Conservation (phyloP, 1,284 basidiomycete species). For the Puccinia coronata region DNA sequence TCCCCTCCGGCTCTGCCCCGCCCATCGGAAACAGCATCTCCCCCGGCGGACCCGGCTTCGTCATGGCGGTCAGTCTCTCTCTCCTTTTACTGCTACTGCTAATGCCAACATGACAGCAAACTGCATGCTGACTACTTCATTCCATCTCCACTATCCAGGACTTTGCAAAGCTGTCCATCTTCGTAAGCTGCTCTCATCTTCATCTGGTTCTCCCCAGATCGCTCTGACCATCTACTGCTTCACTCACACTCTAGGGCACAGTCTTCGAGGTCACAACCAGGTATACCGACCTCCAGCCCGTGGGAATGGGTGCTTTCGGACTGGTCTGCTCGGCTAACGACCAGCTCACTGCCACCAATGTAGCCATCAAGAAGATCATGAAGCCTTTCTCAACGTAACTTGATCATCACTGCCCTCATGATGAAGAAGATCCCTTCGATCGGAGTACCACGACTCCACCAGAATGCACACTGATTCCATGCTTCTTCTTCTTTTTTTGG, state of each 20-base stretch:
- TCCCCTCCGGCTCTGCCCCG: slow-evolving; percentile 46
- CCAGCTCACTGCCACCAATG: slow-evolving; percentile 88
- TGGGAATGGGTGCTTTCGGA: slow-evolving; percentile 98
- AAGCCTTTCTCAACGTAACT: slow-evolving; percentile 82
- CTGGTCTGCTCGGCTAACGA: slow-evolving; percentile 98
- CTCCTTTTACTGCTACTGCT: neutral
- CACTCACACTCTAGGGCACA: slow-evolving; percentile 50
- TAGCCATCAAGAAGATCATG: slow-evolving; percentile 99
- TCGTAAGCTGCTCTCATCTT: slow-evolving; percentile 3
- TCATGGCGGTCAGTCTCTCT: slow-evolving; percentile 43
- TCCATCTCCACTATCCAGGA: slow-evolving; percentile 9
- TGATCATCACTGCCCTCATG: neutral
- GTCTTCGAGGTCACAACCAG: slow-evolving; percentile 82
- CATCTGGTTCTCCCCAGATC: neutral
- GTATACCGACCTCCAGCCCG: slow-evolving; percentile 99
- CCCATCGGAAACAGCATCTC: slow-evolving; percentile 47
- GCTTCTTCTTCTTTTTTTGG: neutral
- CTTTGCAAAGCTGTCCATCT: slow-evolving; percentile 48
- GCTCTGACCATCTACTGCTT: neutral
- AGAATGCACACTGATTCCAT: no score
- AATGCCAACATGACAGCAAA: neutral
- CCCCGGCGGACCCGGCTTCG: slow-evolving; percentile 47
- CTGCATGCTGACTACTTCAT: neutral
- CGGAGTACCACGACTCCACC: no score
- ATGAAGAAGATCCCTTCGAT: no score